These are phyloP conservation scores for Fennellomyces sp. DNA, from an alignment of 371 early-diverging fungal species.

Conservation along the genomic window DNA sequence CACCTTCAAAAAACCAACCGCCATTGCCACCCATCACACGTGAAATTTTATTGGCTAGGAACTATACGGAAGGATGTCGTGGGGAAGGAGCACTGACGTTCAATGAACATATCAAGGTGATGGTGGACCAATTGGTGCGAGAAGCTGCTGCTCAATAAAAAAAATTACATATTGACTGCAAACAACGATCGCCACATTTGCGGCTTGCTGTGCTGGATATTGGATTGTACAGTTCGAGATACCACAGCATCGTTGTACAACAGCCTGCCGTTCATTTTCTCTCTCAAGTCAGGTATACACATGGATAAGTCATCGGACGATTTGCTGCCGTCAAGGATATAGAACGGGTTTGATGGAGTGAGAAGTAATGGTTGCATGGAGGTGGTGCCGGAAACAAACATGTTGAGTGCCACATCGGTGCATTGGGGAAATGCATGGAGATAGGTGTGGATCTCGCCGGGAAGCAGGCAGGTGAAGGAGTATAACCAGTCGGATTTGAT, in stretches of 20 bases:
- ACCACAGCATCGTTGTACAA: background rate
- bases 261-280: background rate
- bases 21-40: constrained; percentile 10
- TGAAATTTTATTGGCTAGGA: constrained; percentile 12
- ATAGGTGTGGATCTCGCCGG: constrained; percentile 26
- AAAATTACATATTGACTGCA: background rate
- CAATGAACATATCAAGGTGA: constrained; percentile 9
- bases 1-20: constrained; percentile 2
- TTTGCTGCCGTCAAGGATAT: background rate
- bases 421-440: constrained; percentile 29
- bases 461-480: constrained; percentile 36
- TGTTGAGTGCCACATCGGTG: constrained; percentile 24
- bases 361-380: background rate
- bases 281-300: background rate
- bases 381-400: constrained; percentile 30
- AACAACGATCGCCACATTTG: constrained; percentile 1
- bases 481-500: constrained; percentile 28
- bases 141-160: constrained; percentile 8
- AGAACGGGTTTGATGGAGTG: background rate
- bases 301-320: background rate
- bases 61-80: background rate
- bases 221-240: background rate
- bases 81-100: constrained; percentile 13
- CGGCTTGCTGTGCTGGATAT: background rate
- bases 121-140: constrained; percentile 8